A percentile compares a stretch with the other conserved stretches of the same genome.
These are phyloP conservation scores for Lentinula edodes DNA, from an alignment of 768 basidiomycete species.

Conservation along the genomic window DNA sequence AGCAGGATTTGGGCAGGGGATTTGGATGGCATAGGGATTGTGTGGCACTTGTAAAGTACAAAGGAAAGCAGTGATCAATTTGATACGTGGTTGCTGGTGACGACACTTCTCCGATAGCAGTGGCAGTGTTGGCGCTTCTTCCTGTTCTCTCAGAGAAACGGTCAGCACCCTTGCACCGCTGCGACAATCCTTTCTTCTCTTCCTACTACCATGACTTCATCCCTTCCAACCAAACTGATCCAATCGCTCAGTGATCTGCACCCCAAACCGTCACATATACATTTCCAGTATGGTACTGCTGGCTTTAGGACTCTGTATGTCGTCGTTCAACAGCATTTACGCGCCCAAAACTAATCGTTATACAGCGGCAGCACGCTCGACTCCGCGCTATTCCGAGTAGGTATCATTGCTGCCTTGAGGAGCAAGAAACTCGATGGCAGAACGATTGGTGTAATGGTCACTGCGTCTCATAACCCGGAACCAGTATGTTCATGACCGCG, in stretches of 20 bases:
- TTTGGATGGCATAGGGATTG: constrained; percentile 58
- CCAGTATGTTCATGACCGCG: constrained; percentile 43
- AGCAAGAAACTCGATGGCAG: constrained; percentile 91
- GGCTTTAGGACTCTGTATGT: constrained; percentile 84
- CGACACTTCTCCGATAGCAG: neutral
- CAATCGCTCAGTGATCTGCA: constrained; percentile 50
- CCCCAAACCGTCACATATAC: constrained; percentile 64
- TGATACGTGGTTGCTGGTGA: neutral
- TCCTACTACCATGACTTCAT: constrained; percentile 20
- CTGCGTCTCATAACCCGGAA: constrained; percentile 99
- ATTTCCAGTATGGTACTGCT: constrained; percentile 89
- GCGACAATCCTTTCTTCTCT: neutral
- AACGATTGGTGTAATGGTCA: constrained; percentile 97
- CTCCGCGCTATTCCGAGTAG: constrained; percentile 91
- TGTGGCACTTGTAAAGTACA: neutral
- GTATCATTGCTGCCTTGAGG: constrained; percentile 81
- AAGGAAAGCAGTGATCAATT: constrained; percentile 10
- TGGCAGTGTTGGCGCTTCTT: neutral
- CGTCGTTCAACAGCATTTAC: constrained; percentile 23
- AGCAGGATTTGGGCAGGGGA: constrained; percentile 71
- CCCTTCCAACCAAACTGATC: constrained; percentile 39
- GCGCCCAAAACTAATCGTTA: constrained; percentile 7
- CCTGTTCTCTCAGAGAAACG: neutral
- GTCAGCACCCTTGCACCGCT: neutral
- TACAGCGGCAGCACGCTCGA: constrained; percentile 67